Conservation (phyloP, 202 grass and related monocot species). For the Carex arenaria region DNA sequence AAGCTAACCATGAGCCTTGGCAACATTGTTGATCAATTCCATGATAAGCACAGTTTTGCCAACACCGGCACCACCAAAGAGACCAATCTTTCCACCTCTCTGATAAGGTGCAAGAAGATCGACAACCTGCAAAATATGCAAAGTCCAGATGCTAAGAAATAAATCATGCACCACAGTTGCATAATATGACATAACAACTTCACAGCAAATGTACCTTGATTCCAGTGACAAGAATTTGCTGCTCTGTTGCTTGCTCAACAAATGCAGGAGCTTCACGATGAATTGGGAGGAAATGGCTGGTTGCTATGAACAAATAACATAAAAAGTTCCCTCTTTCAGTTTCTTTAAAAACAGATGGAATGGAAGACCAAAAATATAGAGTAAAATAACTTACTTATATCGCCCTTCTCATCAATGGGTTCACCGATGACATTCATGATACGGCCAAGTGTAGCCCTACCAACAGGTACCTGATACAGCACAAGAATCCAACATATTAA, state of each 20-base stretch:
- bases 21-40: conserved; percentile 98
- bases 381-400: conserved; percentile 52
- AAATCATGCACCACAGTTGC: not conserved
- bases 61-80: conserved; percentile 97
- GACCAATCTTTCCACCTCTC: conserved; percentile 96
- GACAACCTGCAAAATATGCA: conserved; percentile 55
- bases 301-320: conserved; percentile 34
- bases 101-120: conserved; percentile 99
- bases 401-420: conserved; percentile 91
- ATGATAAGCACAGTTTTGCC: conserved; percentile 99
- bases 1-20: conserved; percentile 93
- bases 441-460: conserved; percentile 95
- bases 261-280: conserved; percentile 99
- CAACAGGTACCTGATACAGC: conserved; percentile 76
- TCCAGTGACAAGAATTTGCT: conserved; percentile 99
- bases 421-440: conserved; percentile 99
- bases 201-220: conserved; percentile 56
- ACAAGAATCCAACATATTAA: not conserved
- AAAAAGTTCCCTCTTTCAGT: not conserved
- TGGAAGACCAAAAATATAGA: not conserved
- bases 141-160: conserved; percentile 8
- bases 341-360: not conserved
- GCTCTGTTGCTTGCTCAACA: conserved; percentile 97
- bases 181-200: not conserved
- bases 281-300: conserved; percentile 82